Evolutionary conservation across 805 yeast genomes (phyloP), one percentile per base, ranked within the genome.

Genomic region (Candida hungchunana): DNA sequence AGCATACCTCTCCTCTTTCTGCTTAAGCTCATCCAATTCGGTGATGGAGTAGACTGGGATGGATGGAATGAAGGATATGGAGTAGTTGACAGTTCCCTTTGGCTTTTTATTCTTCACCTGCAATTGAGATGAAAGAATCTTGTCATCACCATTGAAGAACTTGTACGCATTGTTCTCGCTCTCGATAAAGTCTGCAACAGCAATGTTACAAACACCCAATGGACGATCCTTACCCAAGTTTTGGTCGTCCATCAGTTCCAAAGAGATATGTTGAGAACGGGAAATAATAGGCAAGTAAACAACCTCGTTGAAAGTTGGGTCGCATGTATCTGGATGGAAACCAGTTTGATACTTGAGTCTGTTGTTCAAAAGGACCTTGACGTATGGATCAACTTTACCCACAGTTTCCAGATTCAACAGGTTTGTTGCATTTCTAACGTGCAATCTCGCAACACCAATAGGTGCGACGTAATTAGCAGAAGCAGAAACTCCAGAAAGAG

Each of bases 381-480:
- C 76, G 49, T 82, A 83, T 5, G 94, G 93, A 58, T 84, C 89
- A 49, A 82, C 77, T 38, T 71, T 75, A 37, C 93, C 90, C 33
- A 82, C 71, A 12, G 78, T 69, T 47, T 81, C 83, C 47, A 82
- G 60, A 47, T 77, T 56, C 64, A 69, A 63, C 47, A 79, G 59
- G 26, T 75, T 72, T 9, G 55, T 55, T 13, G 79, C 82, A 22
- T 66, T 60, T 40, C 77, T 68, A 32, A 84, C 48, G 49, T 75
- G 77, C 25, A 84, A 50, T 62, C 80, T 73, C 18, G 78, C 55
- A 26, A 77, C 77, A 47, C 90, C 95, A 42, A 84, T 64, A 26
- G 90, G 77, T 11, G 82, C 75, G 46, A 66, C 62, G 34, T 66
- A 66, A 75, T 64, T 60, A 11, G 67, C 62, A 32, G 67, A 62